Evolutionary conservation across 1,284 basidiomycete genomes (phyloP), one percentile per base, ranked within the genome.

Genomic region (Chondrostereum purpureum): DNA sequence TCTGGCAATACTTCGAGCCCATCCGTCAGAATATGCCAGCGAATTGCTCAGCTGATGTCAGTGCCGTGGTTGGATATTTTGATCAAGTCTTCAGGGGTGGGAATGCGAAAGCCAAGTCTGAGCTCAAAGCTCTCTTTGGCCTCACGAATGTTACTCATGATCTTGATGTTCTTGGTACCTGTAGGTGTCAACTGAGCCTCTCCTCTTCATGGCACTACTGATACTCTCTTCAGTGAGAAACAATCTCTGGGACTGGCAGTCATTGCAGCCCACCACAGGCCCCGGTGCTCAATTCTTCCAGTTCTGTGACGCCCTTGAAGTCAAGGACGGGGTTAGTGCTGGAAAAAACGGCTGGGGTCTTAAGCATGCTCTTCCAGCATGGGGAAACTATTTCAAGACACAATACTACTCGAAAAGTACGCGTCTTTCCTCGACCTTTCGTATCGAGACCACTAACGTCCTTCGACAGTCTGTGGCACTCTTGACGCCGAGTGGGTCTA

Each of bases 281-380:
- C 56, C 64, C 64, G 49, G 72, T 52, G 60, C 71, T 56, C 48
- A 60, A 20, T 88, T 88, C 64, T 80, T 69, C 61, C 40, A 71
- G 13, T 88, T 87, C 61, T 88, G 85, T 50, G 83, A 88, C 54
- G 80, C 81, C 0, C 65, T 88, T 0, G 83, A 88, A 59, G 79
- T 84, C 18, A 79, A 79, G 57, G 54, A 82, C 47, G 80, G 80
- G 4, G 64, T 70, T 2, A 72, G 52, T 42, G 81, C 83, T 3
- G 66, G 73, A 17, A 62, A 67, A 0, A 54, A 53, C 1, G 83
- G 85, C 6, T 85, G 78, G 73, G 83, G 85, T 16, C 62, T 83
- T 8, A 65, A 78, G 0, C 67, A 82, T 50, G 80, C 84, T 4
- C 63, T 87, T 13, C 33, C 61, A 6, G 72, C 83, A 0, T 86